These are phyloP conservation scores for Escovopsis sp. DNA, from an alignment of 2,329 filamentous ascomycete species.

Conservation along the genomic window DNA sequence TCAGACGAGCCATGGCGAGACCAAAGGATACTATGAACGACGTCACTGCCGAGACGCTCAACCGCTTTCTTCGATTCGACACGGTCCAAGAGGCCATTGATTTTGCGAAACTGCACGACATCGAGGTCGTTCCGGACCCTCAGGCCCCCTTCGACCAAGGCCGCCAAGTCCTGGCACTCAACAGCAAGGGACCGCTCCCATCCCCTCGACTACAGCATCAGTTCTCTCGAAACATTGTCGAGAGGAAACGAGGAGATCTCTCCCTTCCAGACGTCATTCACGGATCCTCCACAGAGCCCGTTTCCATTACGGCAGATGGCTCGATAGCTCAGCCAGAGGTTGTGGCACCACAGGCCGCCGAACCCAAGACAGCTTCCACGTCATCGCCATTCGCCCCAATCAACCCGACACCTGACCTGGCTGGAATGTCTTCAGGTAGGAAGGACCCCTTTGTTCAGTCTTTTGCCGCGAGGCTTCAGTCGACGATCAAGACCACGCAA, in stretches of 20 bases:
- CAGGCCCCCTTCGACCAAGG: slow-evolving; percentile 20
- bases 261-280: slow-evolving; percentile 42
- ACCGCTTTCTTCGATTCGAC: slow-evolving; percentile 50
- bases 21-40: slow-evolving; percentile 44
- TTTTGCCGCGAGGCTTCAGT: not conserved
- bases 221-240: slow-evolving; percentile 42
- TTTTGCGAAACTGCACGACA: slow-evolving; percentile 44
- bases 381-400: slow-evolving; percentile 1
- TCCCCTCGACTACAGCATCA: slow-evolving; percentile 38
- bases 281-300: slow-evolving; percentile 20
- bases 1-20: slow-evolving; percentile 40
- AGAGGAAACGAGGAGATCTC: slow-evolving; percentile 40
- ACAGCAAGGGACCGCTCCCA: slow-evolving; percentile 27
- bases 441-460: not conserved
- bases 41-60: slow-evolving; percentile 41
- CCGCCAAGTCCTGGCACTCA: slow-evolving; percentile 28
- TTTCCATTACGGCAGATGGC: slow-evolving; percentile 1
- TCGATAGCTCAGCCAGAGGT: not conserved
- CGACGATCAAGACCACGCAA: not conserved
- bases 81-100: slow-evolving; percentile 49
- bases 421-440: slow-evolving; percentile 3
- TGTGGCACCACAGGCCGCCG: not conserved
- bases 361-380: not conserved
- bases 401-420: not conserved
- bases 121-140: slow-evolving; percentile 31